Evolutionary conservation across 2,329 filamentous ascomycete species (phyloP).

Genomic region (Venturia carpophila): DNA sequence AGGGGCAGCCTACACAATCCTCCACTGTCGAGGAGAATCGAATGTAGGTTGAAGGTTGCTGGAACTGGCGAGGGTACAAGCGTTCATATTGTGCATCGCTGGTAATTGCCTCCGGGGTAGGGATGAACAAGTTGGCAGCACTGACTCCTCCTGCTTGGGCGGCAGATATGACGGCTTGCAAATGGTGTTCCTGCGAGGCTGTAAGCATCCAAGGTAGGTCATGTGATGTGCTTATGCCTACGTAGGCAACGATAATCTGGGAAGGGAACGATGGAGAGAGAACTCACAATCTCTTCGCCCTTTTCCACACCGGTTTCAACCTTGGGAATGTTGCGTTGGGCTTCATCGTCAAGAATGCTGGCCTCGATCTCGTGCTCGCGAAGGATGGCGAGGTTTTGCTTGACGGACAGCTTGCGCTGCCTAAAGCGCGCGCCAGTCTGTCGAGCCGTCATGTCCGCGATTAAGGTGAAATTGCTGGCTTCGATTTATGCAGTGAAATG

Average conservation of each 20-base stretch:
- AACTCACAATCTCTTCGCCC: conserved; percentile 90
- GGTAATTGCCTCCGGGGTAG: conserved; percentile 54
- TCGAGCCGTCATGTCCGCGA: conserved; percentile 20
- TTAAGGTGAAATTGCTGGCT: background rate
- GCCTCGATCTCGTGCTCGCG: conserved; percentile 86
- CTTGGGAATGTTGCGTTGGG: conserved; percentile 70
- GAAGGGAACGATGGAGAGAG: background rate
- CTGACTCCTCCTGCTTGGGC: conserved; percentile 51
- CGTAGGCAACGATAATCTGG: conserved; percentile 25
- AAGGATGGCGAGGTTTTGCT: conserved; percentile 79
- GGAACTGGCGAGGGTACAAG: conserved; percentile 72
- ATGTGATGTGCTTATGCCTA: conserved; percentile 30
- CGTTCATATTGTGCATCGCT: conserved; percentile 65
- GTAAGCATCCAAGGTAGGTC: conserved; percentile 20
- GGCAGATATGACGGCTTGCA: conserved; percentile 73
- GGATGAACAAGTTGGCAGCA: conserved; percentile 57
- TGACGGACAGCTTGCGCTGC: conserved; percentile 86
- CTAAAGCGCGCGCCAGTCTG: conserved; percentile 53
- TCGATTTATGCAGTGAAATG: conserved; percentile 8
- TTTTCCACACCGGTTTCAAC: conserved; percentile 97
- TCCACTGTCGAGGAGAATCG: conserved; percentile 97
- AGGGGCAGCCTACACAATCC: conserved; percentile 81
- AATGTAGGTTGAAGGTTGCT: conserved; percentile 86
- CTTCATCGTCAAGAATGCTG: conserved; percentile 67
- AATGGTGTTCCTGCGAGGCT: conserved; percentile 72